A percentile compares a stretch with the other conserved stretches of the same genome.
Conservation (phyloP, 106 monocot genomes). For the Dendrobium huoshanense region DNA sequence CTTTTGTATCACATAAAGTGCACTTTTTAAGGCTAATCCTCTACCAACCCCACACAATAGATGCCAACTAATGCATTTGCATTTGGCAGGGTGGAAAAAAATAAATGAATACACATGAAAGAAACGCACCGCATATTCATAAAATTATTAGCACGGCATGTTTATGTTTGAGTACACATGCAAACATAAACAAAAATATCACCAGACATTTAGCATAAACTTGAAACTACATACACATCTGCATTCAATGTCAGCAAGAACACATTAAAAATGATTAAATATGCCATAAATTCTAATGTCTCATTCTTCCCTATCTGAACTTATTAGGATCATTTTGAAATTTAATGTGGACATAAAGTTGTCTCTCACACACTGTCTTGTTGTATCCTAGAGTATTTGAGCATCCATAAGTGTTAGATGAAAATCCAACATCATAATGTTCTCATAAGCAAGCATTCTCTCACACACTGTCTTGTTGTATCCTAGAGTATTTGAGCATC, state of each 20-base stretch:
- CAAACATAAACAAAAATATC: too few relatives aligned
- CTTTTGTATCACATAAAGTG: neutral
- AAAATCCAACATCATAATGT: too few relatives aligned
- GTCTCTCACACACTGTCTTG: neutral
- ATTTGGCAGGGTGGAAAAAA: too few relatives aligned
- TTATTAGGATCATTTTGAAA: neutral
- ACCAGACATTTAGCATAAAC: too few relatives aligned
- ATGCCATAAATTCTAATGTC: neutral
- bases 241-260: neutral
- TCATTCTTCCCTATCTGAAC: neutral
- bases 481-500: neutral
- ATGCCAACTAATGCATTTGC: too few relatives aligned
- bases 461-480: neutral
- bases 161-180: too few relatives aligned
- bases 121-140: too few relatives aligned
- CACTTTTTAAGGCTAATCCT: neutral
- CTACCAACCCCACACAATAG: neutral
- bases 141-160: too few relatives aligned
- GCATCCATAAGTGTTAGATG: neutral
- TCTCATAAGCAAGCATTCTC: neutral
- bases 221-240: neutral
- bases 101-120: too few relatives aligned
- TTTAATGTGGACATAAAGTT: neutral
- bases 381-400: neutral
- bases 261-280: neutral